Conservation (phyloP, 306 rosid genomes). For the Fagus crenata region DNA sequence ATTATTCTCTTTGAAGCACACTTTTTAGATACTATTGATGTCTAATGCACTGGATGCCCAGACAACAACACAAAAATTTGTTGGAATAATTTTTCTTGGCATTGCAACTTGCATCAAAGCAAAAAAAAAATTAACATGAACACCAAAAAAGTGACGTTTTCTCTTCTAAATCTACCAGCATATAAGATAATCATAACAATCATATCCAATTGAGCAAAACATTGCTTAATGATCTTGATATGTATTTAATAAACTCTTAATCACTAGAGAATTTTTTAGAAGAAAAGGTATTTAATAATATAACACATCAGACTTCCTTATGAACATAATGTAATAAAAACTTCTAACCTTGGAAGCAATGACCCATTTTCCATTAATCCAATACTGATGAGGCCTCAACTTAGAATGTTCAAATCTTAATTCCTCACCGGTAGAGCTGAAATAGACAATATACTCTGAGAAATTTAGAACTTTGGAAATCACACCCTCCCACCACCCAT, state of each 20-base stretch:
- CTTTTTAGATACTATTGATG: too few relatives aligned
- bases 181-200: constrained; percentile 5
- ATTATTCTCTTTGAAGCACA: too few relatives aligned
- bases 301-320: too few relatives aligned
- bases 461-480: constrained; percentile 29
- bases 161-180: background rate
- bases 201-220: background rate
- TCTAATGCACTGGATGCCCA: too few relatives aligned
- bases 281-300: background rate
- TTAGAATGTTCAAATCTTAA: constrained; percentile 28
- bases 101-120: too few relatives aligned
- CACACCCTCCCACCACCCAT: constrained; percentile 67
- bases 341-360: constrained; percentile 36
- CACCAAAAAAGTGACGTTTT: too few relatives aligned
- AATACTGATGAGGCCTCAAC: constrained; percentile 51
- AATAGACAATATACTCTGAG: constrained; percentile 37
- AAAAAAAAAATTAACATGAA: too few relatives aligned
- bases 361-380: constrained; percentile 47
- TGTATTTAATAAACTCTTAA: too few relatives aligned
- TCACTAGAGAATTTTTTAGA: background rate
- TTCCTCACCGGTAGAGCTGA: constrained; percentile 31
- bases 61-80: too few relatives aligned
- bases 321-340: background rate
- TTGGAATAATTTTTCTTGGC: too few relatives aligned
- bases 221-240: background rate